Evolutionary conservation across 805 yeast species (phyloP).

Genomic region (Cyberlindnera meyerae): DNA sequence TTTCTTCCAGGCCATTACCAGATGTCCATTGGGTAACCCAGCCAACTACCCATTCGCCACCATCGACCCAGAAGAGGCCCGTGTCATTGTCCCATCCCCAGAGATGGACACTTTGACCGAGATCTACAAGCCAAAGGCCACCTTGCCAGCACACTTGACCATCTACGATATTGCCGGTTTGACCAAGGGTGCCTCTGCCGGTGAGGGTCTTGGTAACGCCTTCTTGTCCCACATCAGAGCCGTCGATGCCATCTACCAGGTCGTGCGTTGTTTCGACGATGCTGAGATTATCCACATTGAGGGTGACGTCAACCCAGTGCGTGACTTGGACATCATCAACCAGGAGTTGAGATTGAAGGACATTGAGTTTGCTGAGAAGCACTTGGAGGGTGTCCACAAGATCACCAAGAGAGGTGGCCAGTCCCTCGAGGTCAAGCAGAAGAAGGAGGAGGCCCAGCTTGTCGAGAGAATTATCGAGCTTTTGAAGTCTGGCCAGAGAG

Average conservation of each 20-base stretch:
- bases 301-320: constrained; percentile 92
- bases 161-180: constrained; percentile 97
- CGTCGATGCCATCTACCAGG: constrained; percentile 97
- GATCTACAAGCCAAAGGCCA: constrained; percentile 76
- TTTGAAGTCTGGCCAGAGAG: constrained; percentile 81
- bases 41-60: constrained; percentile 99
- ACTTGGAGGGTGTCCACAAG: constrained; percentile 71
- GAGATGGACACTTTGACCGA: constrained; percentile 74
- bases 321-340: constrained; percentile 88
- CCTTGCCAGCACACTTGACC: constrained; percentile 89
- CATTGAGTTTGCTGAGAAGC: constrained; percentile 88
- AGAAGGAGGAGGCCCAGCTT: constrained; percentile 77
- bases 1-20: constrained; percentile 94
- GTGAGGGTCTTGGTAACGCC: constrained; percentile 97
- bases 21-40: constrained; percentile 89
- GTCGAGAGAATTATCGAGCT: constrained; percentile 69
- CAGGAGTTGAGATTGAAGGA: constrained; percentile 94
- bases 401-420: constrained; percentile 85
- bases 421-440: constrained; percentile 80
- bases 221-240: constrained; percentile 95
- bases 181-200: constrained; percentile 93
- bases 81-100: constrained; percentile 88
- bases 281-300: constrained; percentile 97
- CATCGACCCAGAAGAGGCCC: constrained; percentile 96
- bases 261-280: constrained; percentile 95